Base-by-base conservation (phyloP, 2,329 filamentous ascomycete species). In the Aspergillus fructus region DNA sequence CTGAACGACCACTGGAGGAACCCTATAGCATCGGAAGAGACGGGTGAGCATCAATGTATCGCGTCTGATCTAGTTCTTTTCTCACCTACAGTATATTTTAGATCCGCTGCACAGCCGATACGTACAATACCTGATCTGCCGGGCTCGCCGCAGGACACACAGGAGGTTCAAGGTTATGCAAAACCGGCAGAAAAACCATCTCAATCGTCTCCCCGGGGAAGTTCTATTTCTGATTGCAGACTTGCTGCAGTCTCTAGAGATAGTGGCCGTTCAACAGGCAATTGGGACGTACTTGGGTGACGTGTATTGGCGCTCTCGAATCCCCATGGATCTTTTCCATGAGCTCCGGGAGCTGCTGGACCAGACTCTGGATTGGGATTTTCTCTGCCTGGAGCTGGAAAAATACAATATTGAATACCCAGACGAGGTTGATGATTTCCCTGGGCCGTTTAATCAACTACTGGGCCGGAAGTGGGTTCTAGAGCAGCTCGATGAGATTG, bases 231-330 rank as follows among this genome's bases (percentile, higher is more conserved):
- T 53, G 42, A 34, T 53, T 11, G 23, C 51, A 9, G 23, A 53
- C 19, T 39, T n/a, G 5, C 42, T 53, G 27, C 9, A 12, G 27
- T n/a, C 17, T 30, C 3, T 5, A 2, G 51, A 53, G n/a, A 42
- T 47, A 15, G 13, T 43, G 3, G 33, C 41, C n/a, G 17, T 47
- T 23, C 41, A 47, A 24, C 21, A 53, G 17, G 51, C 33, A 6
- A 53, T 47, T n/a, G 41, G 51, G 17, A 47, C 4, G 9, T 53
- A 53, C 19, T 30, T 53, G 6, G 51, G 51, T 9, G 51, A 53
- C 47, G 42, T 13, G 19, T 53, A 53, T 41, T 53, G 51, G 51
- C 51, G 51, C 42, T 53, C 51, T 6, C 13, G 42, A 13, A 53
- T 40, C 15, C 45, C 42, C 11, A 27, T 30, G 5, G 33, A 47